These are phyloP conservation scores for Cyclospora cayetanensis DNA, from an alignment of 169 alveolate genomes.

Conservation along the genomic window DNA sequence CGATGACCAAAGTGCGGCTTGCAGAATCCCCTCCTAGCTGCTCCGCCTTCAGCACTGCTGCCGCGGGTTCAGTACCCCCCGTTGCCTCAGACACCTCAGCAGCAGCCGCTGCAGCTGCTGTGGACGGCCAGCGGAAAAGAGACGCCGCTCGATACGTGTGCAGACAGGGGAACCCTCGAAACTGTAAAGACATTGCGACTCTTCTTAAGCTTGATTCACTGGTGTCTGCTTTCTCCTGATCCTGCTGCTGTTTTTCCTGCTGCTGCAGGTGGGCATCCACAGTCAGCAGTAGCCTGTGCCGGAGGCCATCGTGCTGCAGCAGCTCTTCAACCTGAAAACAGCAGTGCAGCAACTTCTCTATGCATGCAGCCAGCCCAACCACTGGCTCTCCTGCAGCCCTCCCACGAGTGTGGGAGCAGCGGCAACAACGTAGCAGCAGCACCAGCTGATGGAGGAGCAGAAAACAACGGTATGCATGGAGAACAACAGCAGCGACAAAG, in stretches of 20 bases:
- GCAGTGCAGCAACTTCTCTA: conserved; percentile 13
- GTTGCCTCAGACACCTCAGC: background rate
- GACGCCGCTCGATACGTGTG: background rate
- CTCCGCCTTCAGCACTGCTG: conserved; percentile 12
- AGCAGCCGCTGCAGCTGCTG: background rate
- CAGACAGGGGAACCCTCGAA: conserved; percentile 7
- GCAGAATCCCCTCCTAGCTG: background rate
- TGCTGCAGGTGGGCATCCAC: conserved; percentile 25
- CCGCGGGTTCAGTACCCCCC: background rate
- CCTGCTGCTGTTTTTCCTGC: conserved; percentile 18
- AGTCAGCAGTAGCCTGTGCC: background rate
- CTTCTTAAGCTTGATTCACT: background rate
- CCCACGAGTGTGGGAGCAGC: background rate
- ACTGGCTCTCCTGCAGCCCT: background rate
- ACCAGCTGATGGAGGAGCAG: background rate
- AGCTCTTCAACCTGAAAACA: background rate
- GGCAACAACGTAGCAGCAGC: background rate
- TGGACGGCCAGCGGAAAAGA: background rate
- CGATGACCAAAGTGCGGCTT: background rate
- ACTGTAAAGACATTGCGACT: conserved; percentile 12
- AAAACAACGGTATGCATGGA: background rate
- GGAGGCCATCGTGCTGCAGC: background rate
- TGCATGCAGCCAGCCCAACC: too few relatives aligned
- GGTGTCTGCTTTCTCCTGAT: background rate
- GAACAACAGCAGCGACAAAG: conserved; percentile 1